Evolutionary conservation across 2,329 filamentous ascomycete genomes (phyloP).

Genomic region (Fusarium sp.): DNA sequence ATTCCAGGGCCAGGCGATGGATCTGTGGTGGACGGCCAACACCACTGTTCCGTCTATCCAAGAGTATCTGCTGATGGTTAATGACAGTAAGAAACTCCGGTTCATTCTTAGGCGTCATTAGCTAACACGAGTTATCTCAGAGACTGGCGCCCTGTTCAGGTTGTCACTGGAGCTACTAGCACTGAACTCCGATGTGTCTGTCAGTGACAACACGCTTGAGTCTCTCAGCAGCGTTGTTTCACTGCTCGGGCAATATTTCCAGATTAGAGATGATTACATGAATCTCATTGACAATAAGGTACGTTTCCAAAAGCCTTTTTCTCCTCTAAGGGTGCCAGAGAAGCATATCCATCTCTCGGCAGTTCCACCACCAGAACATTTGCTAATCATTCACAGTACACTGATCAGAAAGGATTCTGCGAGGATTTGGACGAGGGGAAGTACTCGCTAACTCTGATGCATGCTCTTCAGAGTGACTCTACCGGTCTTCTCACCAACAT

Average conservation of each 20-base stretch:
- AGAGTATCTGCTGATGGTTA: background rate
- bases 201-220: background rate
- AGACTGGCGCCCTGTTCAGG: slow-evolving; percentile 1
- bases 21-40: background rate
- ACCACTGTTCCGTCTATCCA: background rate
- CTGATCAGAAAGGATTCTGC: background rate
- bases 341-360: no score
- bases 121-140: rapidly evolving
- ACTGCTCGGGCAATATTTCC: background rate
- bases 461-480: background rate
- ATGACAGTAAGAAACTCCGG: background rate
- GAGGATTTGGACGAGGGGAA: slow-evolving; percentile 6
- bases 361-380: background rate
- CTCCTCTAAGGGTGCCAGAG: rapidly evolving
- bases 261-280: slow-evolving; percentile 5
- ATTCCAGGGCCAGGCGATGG: background rate
- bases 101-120: rapidly evolving
- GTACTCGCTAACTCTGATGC: background rate
- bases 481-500: background rate
- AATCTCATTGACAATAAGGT: background rate
- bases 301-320: rapidly evolving
- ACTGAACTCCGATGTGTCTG: background rate
- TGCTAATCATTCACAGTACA: background rate
- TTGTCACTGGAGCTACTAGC: background rate
- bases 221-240: background rate